phyloP scores from a whole-genome alignment of 1,284 basidiomycete species.

The Trichosporon coremiiforme region DNA sequence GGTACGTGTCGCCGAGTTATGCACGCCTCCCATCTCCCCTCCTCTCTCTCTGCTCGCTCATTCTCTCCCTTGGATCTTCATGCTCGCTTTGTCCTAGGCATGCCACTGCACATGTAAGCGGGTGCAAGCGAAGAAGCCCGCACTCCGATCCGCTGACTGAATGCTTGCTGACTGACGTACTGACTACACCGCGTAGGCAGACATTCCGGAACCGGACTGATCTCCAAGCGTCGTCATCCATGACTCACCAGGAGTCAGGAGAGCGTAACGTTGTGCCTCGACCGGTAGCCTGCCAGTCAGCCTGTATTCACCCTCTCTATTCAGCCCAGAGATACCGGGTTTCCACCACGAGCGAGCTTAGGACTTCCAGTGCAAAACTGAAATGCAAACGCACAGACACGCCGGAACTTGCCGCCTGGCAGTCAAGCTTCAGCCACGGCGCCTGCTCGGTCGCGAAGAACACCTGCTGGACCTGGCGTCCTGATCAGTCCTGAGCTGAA shows the following conservation, averaged over 20 bases:
- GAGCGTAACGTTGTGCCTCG: conserved; percentile 6
- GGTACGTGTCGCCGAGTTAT: background rate
- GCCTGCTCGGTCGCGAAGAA: background rate
- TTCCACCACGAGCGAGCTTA: background rate
- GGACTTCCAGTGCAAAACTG: background rate
- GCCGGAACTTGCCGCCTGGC: background rate
- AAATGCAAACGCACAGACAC: background rate
- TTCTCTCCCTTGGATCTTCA: background rate
- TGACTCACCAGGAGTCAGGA: conserved; percentile 1
- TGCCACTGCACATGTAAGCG: too few relatives aligned
- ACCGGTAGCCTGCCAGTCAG: background rate
- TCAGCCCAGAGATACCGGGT: background rate
- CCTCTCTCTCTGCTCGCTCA: background rate
- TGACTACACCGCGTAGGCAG: background rate
- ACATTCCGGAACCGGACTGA: background rate
- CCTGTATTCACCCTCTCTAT: too few relatives aligned
- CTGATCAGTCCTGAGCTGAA: background rate
- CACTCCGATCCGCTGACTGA: background rate
- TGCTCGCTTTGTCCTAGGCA: too few relatives aligned
- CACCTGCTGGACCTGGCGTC: background rate
- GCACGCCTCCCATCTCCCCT: background rate
- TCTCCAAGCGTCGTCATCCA: conserved; percentile 3
- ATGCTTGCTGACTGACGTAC: background rate
- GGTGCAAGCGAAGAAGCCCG: too few relatives aligned
- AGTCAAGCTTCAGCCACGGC: background rate